Evolutionary conservation across 2,329 filamentous ascomycete genomes (phyloP), one percentile per base, ranked within the genome.

Genomic region (Phoma sp.): DNA sequence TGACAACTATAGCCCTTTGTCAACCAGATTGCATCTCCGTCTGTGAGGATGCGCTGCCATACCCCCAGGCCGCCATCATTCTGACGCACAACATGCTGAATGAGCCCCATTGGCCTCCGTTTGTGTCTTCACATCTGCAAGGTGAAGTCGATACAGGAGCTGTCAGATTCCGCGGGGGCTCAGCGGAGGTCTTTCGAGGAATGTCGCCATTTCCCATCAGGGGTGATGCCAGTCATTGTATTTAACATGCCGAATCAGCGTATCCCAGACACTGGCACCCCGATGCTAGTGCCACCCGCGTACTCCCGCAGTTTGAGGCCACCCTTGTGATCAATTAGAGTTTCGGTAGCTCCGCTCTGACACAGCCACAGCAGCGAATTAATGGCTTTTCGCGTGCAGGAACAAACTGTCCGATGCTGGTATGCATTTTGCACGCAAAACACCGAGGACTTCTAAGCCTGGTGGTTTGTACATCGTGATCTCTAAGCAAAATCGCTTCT

Each of bases 241-340:
- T 17, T 9, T 15, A 6, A 10, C 21, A 43, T 50, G 19, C 40
- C 45, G 43, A 48, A 44, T 46, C 54, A 51, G 43, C 33, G 19
- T 44, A 39, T 22, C n/a, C 36, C 35, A 44, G 40, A 48, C 35
- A 12, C 39, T 27, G 19, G 22, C 19, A 48, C 4, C 35, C 43
- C 19, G 17, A 27, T 52, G 22, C 39, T 43, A 51, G 43, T 35
- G 43, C 12, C 25, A 27, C 25, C 25, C 33, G 44, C 39, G 33
- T 38, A 33, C n/a, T 57, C 43, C 43, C 33, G 43, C 33, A 39
- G 48, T 57, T 57, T 52, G 43, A 51, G 47, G 21, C 32, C 38
- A 39, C 5, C 19, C 33, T 36, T 43, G 37, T 40, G 6, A 21
- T 25, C 29, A 31, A 43, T 27, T 47, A 39, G 48, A 48, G 43